These are phyloP conservation scores for Pugionium dolabratum DNA, from an alignment of 345 rosid species.

Conservation along the genomic window DNA sequence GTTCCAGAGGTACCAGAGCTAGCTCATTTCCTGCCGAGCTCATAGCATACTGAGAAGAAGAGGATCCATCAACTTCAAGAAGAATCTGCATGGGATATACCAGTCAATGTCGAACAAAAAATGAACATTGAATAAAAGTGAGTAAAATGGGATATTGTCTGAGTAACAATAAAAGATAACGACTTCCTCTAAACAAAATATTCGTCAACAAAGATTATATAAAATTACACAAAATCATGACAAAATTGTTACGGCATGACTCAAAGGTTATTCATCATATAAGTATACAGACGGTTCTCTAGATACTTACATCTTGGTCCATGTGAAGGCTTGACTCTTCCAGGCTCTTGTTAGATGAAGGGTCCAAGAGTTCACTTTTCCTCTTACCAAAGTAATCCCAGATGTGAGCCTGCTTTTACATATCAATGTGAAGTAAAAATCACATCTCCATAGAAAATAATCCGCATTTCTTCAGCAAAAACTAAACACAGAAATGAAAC, in stretches of 20 bases:
- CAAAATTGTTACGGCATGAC: background rate
- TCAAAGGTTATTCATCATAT: slow-evolving; percentile 8
- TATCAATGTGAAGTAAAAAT: slow-evolving; percentile 40
- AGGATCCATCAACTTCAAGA: slow-evolving; percentile 62
- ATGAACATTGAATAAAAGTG: background rate
- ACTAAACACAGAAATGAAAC: background rate
- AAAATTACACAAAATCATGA: slow-evolving; percentile 4
- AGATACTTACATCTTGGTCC: slow-evolving; percentile 84
- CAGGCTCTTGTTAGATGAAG: slow-evolving; percentile 49
- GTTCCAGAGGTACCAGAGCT: slow-evolving; percentile 83
- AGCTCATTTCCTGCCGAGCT: slow-evolving; percentile 77
- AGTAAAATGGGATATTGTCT: background rate
- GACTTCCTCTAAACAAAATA: slow-evolving; percentile 13
- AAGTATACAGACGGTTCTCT: slow-evolving; percentile 15
- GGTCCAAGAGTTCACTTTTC: slow-evolving; percentile 46
- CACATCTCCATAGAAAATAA: slow-evolving; percentile 16
- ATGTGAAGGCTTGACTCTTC: slow-evolving; percentile 77
- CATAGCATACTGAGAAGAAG: slow-evolving; percentile 53
- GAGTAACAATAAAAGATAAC: background rate
- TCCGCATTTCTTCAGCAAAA: background rate
- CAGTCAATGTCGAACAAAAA: slow-evolving; percentile 17
- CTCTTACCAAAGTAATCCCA: slow-evolving; percentile 77
- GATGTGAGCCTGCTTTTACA: slow-evolving; percentile 43
- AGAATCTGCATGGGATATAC: slow-evolving; percentile 61
- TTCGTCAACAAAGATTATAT: slow-evolving; percentile 12